Conservation (phyloP, 495 filamentous ascomycete species). For the Xylaria longipes region DNA sequence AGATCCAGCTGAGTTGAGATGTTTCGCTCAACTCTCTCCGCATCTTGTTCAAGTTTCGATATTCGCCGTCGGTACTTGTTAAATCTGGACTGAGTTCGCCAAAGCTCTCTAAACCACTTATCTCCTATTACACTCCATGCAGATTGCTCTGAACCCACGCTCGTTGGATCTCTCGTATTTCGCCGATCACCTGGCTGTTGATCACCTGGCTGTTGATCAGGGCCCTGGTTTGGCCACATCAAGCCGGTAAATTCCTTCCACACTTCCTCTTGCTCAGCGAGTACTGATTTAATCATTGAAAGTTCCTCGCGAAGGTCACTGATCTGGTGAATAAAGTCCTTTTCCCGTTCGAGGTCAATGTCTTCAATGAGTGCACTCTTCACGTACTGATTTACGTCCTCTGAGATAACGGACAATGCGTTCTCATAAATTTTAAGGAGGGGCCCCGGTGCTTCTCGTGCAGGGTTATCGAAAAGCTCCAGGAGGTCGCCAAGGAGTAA, state of each 20-base stretch:
- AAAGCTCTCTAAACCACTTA: background rate
- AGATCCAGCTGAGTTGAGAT: background rate
- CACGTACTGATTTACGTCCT: background rate
- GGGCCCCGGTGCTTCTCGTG: background rate
- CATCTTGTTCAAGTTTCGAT: slow-evolving; percentile 5
- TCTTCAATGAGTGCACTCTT: background rate
- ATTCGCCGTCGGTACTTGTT: background rate
- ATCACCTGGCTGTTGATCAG: background rate
- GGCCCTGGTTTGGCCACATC: background rate
- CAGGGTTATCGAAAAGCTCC: background rate
- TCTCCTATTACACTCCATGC: too few species aligned
- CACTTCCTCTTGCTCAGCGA: background rate
- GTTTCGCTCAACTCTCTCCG: background rate
- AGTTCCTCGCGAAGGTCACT: slow-evolving; percentile 9
- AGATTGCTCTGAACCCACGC: too few species aligned
- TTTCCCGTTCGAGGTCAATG: slow-evolving; percentile 9
- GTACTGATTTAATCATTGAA: slow-evolving; percentile 8
- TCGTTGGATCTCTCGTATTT: too few species aligned
- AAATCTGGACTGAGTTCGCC: background rate
- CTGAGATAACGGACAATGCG: background rate
- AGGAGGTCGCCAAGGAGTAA: background rate
- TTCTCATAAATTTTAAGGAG: slow-evolving; percentile 15
- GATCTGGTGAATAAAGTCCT: slow-evolving; percentile 11
- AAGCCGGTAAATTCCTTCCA: background rate
- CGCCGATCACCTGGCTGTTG: too few species aligned